Percentiles rank a stretch among this genome's conserved stretches.
Conservation (phyloP, 139 green algal genomes). For the Limnomonas spitsbergensis region DNA sequence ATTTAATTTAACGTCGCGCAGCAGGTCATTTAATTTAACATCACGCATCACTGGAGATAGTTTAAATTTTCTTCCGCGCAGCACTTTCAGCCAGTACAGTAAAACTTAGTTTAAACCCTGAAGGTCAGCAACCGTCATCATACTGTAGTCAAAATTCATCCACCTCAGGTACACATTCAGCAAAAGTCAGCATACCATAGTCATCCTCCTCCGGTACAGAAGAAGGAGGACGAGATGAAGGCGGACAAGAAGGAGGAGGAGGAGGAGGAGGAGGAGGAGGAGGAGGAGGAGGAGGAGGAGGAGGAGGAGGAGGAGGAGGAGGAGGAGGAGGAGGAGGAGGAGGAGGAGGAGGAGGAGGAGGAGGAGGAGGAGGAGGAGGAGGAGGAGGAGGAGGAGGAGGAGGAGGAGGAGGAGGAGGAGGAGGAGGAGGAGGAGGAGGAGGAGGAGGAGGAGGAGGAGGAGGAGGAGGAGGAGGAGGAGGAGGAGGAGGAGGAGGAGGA, state of each 20-base stretch:
- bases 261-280: neutral
- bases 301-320: neutral
- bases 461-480: too few species aligned
- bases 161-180: too few species aligned
- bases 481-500: too few species aligned
- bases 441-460: conserved; percentile 17
- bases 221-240: too few species aligned
- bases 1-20: too few species aligned
- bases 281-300: neutral
- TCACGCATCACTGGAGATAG: too few species aligned
- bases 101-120: too few species aligned
- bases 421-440: conserved; percentile 5
- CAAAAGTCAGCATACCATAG: neutral
- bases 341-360: conserved; percentile 23
- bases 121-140: too few species aligned
- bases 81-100: too few species aligned
- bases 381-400: conserved; percentile 11
- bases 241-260: conserved; percentile 19
- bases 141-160: too few species aligned
- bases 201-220: neutral
- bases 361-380: conserved; percentile 25
- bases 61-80: too few species aligned
- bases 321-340: conserved; percentile 18
- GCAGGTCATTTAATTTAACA: too few species aligned
- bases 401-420: neutral